Evolutionary conservation across 106 monocot genomes (phyloP).

Genomic region (Dioscorea alata): DNA sequence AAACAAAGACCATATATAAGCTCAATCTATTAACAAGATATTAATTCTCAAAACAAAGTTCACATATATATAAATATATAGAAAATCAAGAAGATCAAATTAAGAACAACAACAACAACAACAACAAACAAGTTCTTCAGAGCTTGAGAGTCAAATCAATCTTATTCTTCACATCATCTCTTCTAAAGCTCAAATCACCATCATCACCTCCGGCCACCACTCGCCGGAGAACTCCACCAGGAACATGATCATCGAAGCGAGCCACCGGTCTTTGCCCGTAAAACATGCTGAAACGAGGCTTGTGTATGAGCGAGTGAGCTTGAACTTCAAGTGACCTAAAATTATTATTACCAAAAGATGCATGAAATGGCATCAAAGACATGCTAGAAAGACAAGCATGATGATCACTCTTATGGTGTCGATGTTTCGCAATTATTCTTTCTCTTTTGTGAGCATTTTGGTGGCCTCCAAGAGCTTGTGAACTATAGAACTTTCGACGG

Average conservation of each 20-base stretch:
- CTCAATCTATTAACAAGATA: no score
- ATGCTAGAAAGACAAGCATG: no score
- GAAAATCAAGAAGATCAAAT: no score
- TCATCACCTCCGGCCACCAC: background rate
- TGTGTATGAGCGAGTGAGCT: conserved; percentile 25
- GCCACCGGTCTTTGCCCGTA: conserved; percentile 2
- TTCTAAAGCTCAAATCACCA: background rate
- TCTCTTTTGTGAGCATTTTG: conserved; percentile 56
- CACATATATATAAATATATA: no score
- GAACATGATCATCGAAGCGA: background rate
- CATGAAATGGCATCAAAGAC: background rate
- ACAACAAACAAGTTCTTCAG: background rate
- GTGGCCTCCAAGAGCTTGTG: conserved; percentile 53
- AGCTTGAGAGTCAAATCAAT: conserved; percentile 37
- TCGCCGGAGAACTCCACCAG: background rate
- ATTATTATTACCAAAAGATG: background rate
- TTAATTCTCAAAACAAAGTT: no score
- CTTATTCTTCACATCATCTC: conserved; percentile 23
- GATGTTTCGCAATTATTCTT: conserved; percentile 28
- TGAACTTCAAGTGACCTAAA: conserved; percentile 17
- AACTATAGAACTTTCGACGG: conserved; percentile 39
- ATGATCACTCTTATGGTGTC: background rate
- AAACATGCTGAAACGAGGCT: conserved; percentile 4
- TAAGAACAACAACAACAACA: no score
- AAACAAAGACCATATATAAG: no score